Conservation (phyloP, 1,284 basidiomycete genomes). For the Leccinum solheimii region DNA sequence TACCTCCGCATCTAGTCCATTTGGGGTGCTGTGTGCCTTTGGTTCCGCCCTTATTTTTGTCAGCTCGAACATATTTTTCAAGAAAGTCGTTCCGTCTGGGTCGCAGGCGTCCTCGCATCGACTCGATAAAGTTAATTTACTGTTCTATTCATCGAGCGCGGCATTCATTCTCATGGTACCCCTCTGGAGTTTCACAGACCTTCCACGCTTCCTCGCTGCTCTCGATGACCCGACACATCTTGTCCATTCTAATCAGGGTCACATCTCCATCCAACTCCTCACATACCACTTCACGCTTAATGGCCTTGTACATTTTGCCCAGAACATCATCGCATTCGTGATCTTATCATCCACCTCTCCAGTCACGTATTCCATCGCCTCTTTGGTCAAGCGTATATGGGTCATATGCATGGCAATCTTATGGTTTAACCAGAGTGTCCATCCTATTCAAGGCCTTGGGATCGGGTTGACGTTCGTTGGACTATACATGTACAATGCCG, state of each 20-base stretch:
- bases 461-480: slow-evolving; percentile 90
- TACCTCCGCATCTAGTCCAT: slow-evolving; percentile 78
- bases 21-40: slow-evolving; percentile 88
- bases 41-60: slow-evolving; percentile 96
- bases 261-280: slow-evolving; percentile 55
- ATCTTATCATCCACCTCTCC: slow-evolving; percentile 95
- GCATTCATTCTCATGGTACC: slow-evolving; percentile 95
- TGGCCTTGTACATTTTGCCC: slow-evolving; percentile 94
- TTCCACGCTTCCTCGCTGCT: slow-evolving; percentile 60
- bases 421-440: slow-evolving; percentile 92
- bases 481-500: slow-evolving; percentile 94
- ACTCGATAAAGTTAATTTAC: slow-evolving; percentile 95
- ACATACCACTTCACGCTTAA: slow-evolving; percentile 85
- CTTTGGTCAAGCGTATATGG: slow-evolving; percentile 95
- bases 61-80: slow-evolving; percentile 98
- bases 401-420: slow-evolving; percentile 98
- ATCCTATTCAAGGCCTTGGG: slow-evolving; percentile 82
- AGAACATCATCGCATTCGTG: slow-evolving; percentile 97
- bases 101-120: slow-evolving; percentile 60
- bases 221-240: slow-evolving; percentile 43
- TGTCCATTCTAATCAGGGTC: slow-evolving; percentile 50
- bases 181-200: slow-evolving; percentile 88
- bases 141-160: slow-evolving; percentile 94
- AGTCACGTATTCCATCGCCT: slow-evolving; percentile 98
- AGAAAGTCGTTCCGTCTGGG: slow-evolving; percentile 90